These are phyloP conservation scores for Penicillium verrucosum DNA, from an alignment of 2,329 filamentous ascomycete species.

Conservation along the genomic window DNA sequence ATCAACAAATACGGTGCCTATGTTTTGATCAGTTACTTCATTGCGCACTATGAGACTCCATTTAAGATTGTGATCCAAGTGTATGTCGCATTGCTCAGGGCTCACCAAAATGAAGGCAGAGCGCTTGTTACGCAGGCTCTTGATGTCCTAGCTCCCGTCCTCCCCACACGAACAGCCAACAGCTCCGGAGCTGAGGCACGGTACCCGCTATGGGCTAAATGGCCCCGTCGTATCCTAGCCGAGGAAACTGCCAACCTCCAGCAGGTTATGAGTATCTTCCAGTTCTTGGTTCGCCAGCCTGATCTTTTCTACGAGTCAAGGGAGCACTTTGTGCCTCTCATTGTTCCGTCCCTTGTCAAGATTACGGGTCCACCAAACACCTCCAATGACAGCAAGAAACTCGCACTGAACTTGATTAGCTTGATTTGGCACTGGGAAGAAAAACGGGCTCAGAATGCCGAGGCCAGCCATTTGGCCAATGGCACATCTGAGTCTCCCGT, in stretches of 20 bases:
- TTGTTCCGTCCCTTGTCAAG: slow-evolving; percentile 85
- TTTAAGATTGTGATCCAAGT: slow-evolving; percentile 94
- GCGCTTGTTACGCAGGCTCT: slow-evolving; percentile 89
- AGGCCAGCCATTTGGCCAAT: slow-evolving; percentile 27
- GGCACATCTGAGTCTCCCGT: slow-evolving; percentile 66
- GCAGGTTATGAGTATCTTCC: slow-evolving; percentile 95
- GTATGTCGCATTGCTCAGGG: slow-evolving; percentile 84
- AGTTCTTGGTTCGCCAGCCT: slow-evolving; percentile 89
- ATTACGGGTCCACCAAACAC: slow-evolving; percentile 76
- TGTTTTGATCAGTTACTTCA: slow-evolving; percentile 95
- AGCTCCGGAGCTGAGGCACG: slow-evolving; percentile 65
- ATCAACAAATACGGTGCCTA: slow-evolving; percentile 99
- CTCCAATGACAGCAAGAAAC: slow-evolving; percentile 85
- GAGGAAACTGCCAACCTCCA: slow-evolving; percentile 94
- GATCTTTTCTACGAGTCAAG: slow-evolving; percentile 92
- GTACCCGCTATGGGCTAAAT: slow-evolving; percentile 79
- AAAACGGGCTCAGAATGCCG: slow-evolving; percentile 65
- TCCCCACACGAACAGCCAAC: slow-evolving; percentile 68
- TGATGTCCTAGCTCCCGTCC: slow-evolving; percentile 89
- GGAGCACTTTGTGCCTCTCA: slow-evolving; percentile 83
- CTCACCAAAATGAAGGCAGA: slow-evolving; percentile 92
- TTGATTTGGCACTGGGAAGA: slow-evolving; percentile 93
- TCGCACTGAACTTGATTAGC: slow-evolving; percentile 85
- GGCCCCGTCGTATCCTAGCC: slow-evolving; percentile 82
- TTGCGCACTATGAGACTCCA: slow-evolving; percentile 93